A percentile compares a stretch with the other conserved stretches of the same genome.
These are phyloP conservation scores for Lactarius akahatsu DNA, from an alignment of 768 basidiomycete genomes.

Conservation along the genomic window DNA sequence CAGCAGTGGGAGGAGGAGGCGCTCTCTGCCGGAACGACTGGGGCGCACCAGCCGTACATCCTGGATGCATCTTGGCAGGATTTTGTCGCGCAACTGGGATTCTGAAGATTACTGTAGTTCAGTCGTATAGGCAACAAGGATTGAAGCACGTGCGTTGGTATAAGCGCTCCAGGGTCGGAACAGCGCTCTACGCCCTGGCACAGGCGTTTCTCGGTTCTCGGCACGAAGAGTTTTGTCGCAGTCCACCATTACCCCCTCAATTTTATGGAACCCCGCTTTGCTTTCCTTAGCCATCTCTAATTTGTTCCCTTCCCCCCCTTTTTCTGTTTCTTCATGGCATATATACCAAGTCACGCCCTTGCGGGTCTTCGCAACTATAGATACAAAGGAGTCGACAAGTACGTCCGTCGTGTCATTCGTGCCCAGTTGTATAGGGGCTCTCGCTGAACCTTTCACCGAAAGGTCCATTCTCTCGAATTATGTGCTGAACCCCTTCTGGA, in stretches of 20 bases:
- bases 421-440: neutral
- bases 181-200: neutral
- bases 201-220: neutral
- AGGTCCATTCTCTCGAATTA: slow-evolving; percentile 78
- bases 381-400: slow-evolving; percentile 84
- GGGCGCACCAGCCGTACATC: slow-evolving; percentile 34
- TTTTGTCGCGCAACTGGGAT: slow-evolving; percentile 68
- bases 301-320: neutral
- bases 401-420: slow-evolving; percentile 31
- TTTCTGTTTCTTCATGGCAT: slow-evolving; percentile 46
- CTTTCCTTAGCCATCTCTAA: slow-evolving; percentile 1
- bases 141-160: neutral
- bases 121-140: neutral
- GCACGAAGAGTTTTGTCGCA: neutral
- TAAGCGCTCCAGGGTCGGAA: neutral
- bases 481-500: slow-evolving; percentile 86
- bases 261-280: neutral
- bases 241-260: neutral
- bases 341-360: slow-evolving; percentile 65
- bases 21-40: neutral
- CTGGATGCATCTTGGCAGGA: slow-evolving; percentile 65
- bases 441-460: neutral
- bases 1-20: neutral
- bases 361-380: slow-evolving; percentile 74
- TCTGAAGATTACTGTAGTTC: slow-evolving; percentile 31